These are phyloP conservation scores for Phytophthora litchii DNA, from an alignment of 352 stramenopile genomes.

Conservation along the genomic window DNA sequence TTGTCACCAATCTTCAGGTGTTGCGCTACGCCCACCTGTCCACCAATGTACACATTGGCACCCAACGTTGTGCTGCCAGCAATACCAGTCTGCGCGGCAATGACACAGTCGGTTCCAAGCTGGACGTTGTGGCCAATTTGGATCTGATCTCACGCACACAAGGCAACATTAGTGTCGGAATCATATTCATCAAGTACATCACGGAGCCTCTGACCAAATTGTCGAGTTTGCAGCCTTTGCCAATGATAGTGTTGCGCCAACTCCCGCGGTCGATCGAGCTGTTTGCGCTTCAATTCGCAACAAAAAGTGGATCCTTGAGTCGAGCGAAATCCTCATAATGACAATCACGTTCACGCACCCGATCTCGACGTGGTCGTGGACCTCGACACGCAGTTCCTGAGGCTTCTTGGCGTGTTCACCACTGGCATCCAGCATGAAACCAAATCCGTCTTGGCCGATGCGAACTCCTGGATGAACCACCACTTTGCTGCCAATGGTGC, in stretches of 20 bases:
- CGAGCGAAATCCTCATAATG: too few relatives aligned
- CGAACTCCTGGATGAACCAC: slow-evolving; percentile 75
- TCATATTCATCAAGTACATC: neutral
- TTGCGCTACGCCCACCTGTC: slow-evolving; percentile 85
- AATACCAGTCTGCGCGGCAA: slow-evolving; percentile 84
- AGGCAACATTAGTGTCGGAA: slow-evolving; percentile 2
- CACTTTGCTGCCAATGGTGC: slow-evolving; percentile 61
- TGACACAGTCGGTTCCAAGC: slow-evolving; percentile 69
- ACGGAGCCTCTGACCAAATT: slow-evolving; percentile 56
- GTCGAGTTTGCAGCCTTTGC: slow-evolving; percentile 79
- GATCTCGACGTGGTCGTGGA: slow-evolving; percentile 87
- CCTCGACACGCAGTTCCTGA: slow-evolving; percentile 76
- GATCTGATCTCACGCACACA: slow-evolving; percentile 46
- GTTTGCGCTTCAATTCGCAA: slow-evolving; percentile 55
- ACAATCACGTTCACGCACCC: slow-evolving; percentile 38
- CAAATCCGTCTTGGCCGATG: slow-evolving; percentile 86
- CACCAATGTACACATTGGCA: slow-evolving; percentile 76
- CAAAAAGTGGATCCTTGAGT: neutral
- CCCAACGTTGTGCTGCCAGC: slow-evolving; percentile 82
- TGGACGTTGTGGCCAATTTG: slow-evolving; percentile 90
- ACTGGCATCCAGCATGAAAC: slow-evolving; percentile 65
- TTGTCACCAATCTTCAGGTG: slow-evolving; percentile 82
- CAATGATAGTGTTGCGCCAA: slow-evolving; percentile 84
- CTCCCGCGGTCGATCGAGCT: slow-evolving; percentile 83
- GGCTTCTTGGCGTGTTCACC: slow-evolving; percentile 83